Evolutionary conservation across 1,284 basidiomycete species (phyloP).

Genomic region (Anthracocystis walkeri): DNA sequence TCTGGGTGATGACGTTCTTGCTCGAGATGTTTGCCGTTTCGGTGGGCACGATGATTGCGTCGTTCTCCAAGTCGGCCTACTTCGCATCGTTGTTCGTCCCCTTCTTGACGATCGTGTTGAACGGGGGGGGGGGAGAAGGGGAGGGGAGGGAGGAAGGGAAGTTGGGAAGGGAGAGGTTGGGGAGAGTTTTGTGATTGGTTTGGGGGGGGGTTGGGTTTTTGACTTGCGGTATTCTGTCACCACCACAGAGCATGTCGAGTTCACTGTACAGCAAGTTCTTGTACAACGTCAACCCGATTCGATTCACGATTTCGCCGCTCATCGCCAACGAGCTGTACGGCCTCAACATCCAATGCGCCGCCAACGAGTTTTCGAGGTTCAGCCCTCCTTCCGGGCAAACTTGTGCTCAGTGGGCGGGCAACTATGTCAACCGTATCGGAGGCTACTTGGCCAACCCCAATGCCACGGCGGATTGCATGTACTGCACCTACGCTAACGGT

Average conservation of each 20-base stretch:
- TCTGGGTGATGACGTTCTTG: slow-evolving; percentile 73
- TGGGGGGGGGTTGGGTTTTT: no score
- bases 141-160: no score
- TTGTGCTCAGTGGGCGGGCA: slow-evolving; percentile 73
- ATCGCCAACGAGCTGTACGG: slow-evolving; percentile 84
- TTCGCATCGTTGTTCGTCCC: slow-evolving; percentile 85
- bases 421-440: slow-evolving; percentile 73
- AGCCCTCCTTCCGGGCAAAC: slow-evolving; percentile 81
- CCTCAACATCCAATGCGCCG: slow-evolving; percentile 77
- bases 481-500: slow-evolving; percentile 78
- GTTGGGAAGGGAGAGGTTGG: no score
- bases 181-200: no score
- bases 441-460: slow-evolving; percentile 84
- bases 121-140: no score
- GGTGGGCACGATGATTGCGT: slow-evolving; percentile 68
- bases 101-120: slow-evolving; percentile 74
- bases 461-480: slow-evolving; percentile 76
- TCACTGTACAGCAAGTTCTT: slow-evolving; percentile 57
- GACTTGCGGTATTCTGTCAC: slow-evolving; percentile 78
- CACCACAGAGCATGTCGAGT: slow-evolving; percentile 68
- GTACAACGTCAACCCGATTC: slow-evolving; percentile 64
- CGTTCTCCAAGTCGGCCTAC: slow-evolving; percentile 72
- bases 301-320: slow-evolving; percentile 71
- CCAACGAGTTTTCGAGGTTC: slow-evolving; percentile 76
- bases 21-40: slow-evolving; percentile 58